phyloP scores from a whole-genome alignment of 2,329 filamentous ascomycete genomes.

The Penicillium paneum region DNA sequence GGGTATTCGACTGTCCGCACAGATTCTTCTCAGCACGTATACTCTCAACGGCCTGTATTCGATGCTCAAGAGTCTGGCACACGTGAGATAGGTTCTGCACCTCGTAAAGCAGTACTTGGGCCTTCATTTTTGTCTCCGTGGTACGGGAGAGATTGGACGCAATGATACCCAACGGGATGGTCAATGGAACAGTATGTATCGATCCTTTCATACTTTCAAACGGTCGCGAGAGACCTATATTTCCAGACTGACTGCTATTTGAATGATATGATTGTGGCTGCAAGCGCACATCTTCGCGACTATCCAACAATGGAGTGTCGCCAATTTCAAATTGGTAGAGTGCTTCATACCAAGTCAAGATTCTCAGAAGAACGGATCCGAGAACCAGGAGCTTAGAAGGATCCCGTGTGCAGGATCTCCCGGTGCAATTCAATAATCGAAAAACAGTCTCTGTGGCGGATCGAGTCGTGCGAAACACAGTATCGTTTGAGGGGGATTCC shows the following conservation, averaged over 20 bases:
- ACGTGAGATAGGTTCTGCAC: not conserved
- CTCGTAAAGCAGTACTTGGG: not conserved
- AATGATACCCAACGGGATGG: not conserved
- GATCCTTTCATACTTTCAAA: not conserved
- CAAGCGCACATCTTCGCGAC: too few species aligned
- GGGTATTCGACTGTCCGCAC: not conserved
- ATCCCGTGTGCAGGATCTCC: not conserved
- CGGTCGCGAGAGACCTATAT: not conserved
- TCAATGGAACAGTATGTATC: not conserved
- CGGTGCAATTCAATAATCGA: not conserved
- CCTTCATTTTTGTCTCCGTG: not conserved
- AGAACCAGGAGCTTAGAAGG: not conserved
- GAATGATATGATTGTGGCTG: too few species aligned
- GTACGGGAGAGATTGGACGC: not conserved
- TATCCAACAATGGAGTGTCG: too few species aligned
- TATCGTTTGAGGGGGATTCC: not conserved
- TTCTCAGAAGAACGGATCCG: not conserved
- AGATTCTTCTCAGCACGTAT: not conserved
- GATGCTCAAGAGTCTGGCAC: not conserved
- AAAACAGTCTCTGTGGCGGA: not conserved
- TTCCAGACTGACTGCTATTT: too few species aligned
- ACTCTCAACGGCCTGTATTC: not conserved
- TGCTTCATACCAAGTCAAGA: not conserved
- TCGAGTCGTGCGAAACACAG: not conserved
- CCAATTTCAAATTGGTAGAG: not conserved